These are phyloP conservation scores for Coemansia sp. DNA, from an alignment of 192 early-diverging fungal genomes.

Conservation along the genomic window DNA sequence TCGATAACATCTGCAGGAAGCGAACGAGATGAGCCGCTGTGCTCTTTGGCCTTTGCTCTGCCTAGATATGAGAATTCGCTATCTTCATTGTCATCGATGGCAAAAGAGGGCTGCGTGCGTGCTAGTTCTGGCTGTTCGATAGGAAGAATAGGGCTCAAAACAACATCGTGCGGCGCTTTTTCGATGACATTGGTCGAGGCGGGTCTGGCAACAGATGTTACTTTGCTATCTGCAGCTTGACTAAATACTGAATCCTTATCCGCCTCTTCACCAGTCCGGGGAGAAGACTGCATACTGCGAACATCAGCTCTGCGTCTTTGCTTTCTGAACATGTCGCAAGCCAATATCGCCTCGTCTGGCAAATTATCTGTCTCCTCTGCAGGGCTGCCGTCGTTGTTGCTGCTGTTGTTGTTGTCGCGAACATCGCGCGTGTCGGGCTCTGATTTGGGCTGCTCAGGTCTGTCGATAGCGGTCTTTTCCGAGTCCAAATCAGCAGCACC, in stretches of 20 bases:
- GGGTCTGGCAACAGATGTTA: neutral
- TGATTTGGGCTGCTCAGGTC: neutral
- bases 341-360: neutral
- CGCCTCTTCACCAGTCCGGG: neutral
- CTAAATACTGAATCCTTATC: neutral
- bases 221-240: neutral
- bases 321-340: neutral
- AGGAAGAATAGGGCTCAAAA: neutral
- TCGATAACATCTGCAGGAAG: constrained; percentile 18
- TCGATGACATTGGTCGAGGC: neutral
- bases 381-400: neutral
- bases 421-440: neutral
- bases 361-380: neutral
- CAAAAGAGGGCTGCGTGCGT: neutral
- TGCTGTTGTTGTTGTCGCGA: neutral
- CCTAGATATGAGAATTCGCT: constrained; percentile 25
- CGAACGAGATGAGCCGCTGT: neutral
- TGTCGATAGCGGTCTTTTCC: neutral
- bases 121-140: neutral
- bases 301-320: neutral
- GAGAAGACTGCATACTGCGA: neutral
- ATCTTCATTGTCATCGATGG: constrained; percentile 25
- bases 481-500: neutral
- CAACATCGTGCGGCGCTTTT: neutral
- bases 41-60: neutral